Base-by-base conservation (phyloP, 2,329 filamentous ascomycete genomes). In the Corynespora cassiicola region DNA sequence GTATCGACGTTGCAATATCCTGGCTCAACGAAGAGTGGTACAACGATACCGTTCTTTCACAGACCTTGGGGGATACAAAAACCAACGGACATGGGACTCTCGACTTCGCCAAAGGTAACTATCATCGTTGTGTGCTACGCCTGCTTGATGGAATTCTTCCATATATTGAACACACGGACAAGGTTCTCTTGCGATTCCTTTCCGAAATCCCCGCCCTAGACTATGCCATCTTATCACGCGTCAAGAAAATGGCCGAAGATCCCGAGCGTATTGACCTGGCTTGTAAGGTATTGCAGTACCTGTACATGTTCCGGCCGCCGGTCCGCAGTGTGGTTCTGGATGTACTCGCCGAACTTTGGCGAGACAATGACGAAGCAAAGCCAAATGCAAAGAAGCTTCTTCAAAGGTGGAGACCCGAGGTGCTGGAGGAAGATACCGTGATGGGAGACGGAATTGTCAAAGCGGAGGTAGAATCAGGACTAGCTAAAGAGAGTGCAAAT, bases 21-120 rank as follows among this genome's bases (percentile, higher is more conserved):
- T 99, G 94, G 94, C 78, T 99, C 11, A 95, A 87, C 56, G 94
- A 99, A 67, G 94, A 99, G 70, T 99, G 94, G 92, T 97, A 96
- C 69, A 95, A 91, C 57, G 92, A 97, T 65, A 84, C 77, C 27
- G 69, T 90, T 20, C 73, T 78, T 36, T 63, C 72, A 28, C 71
- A 78, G 25, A n/a, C n/a, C n/a, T n/a, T n/a, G n/a, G n/a, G n/a
- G n/a, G n/a, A n/a, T n/a, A n/a, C n/a, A n/a, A n/a, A n/a, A n/a
- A n/a, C n/a, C n/a, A n/a, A n/a, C n/a, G n/a, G n/a, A n/a, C n/a
- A n/a, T n/a, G n/a, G n/a, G n/a, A 34, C 51, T 7, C 34, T 43
- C 4, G 41, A 57, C 6, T 24, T 34, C 8, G 33, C 44, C 3
- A 52, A 54, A 16, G 59, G 61, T 14, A 81, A 94, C 65, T 96